Conservation (phyloP, 1,284 basidiomycete species). For the Mycena sp. region DNA sequence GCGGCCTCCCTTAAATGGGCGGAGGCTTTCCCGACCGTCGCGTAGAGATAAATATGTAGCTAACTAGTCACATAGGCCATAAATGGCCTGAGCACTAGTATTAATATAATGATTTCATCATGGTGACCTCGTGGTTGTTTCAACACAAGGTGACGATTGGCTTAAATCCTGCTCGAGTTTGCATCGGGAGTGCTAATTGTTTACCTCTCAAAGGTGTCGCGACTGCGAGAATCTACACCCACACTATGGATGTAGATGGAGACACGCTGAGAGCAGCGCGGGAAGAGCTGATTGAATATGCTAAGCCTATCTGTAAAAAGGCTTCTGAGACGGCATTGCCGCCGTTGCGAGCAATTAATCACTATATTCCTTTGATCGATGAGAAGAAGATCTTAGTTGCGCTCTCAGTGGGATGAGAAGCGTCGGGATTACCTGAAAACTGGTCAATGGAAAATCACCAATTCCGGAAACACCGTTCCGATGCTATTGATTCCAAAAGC, state of each 20-base stretch:
- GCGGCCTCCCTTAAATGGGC: too few species aligned
- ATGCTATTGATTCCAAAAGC: constrained; percentile 11
- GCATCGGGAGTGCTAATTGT: constrained; percentile 25
- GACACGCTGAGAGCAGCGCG: neutral
- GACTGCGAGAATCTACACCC: too few species aligned
- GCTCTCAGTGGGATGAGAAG: constrained; percentile 39
- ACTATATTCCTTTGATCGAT: constrained; percentile 49
- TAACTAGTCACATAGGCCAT: neutral
- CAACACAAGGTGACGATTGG: too few species aligned
- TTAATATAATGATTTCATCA: neutral
- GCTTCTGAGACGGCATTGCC: constrained; percentile 34
- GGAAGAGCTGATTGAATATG: constrained; percentile 8
- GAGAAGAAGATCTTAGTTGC: constrained; percentile 40
- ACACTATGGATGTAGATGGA: neutral
- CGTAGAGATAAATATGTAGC: too few species aligned
- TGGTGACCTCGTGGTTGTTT: constrained; percentile 20
- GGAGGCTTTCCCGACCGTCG: too few species aligned
- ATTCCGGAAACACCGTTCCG: neutral
- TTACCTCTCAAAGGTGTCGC: constrained; percentile 2
- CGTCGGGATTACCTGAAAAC: too few species aligned
- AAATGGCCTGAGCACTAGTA: neutral
- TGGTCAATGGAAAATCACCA: constrained; percentile 38
- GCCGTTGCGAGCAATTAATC: constrained; percentile 47
- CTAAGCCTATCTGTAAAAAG: too few species aligned
- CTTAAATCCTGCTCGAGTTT: constrained; percentile 31